phyloP scores from a whole-genome alignment of 805 yeast genomes.

The Saccharomycopsis fodiens region DNA sequence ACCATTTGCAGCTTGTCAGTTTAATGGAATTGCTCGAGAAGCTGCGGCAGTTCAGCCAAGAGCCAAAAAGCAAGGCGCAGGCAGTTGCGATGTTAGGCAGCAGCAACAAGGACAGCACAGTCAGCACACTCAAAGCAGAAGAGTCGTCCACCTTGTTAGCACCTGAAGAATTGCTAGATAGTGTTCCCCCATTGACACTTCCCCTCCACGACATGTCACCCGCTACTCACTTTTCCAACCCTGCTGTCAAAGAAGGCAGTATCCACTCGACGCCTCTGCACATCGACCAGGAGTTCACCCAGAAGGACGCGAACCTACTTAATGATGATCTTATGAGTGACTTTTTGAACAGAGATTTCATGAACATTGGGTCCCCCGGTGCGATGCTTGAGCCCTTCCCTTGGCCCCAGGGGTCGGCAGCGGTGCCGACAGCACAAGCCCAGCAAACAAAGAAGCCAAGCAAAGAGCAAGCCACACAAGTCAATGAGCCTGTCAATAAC shows the following conservation, averaged over 20 bases:
- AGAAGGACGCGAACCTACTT: slow-evolving; percentile 5
- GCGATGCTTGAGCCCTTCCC: background rate
- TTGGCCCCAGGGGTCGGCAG: background rate
- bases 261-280: background rate
- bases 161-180: no score
- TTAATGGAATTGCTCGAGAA: slow-evolving; percentile 7
- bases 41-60: slow-evolving; percentile 1
- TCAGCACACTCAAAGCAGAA: background rate
- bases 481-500: background rate
- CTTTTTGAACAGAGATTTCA: slow-evolving; percentile 8
- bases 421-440: background rate
- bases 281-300: slow-evolving; percentile 8
- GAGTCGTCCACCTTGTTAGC: background rate
- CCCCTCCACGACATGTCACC: background rate
- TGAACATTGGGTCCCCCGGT: background rate
- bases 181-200: background rate
- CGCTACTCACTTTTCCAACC: background rate
- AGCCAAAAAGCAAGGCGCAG: background rate
- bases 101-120: background rate
- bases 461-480: background rate
- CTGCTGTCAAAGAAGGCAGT: background rate
- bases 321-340: slow-evolving; percentile 9
- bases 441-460: background rate
- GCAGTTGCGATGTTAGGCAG: background rate
- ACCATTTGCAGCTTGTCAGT: slow-evolving; percentile 4